Evolutionary conservation across 495 filamentous ascomycete genomes (phyloP), one percentile per base, ranked within the genome.

Genomic region (Daldinia loculata): DNA sequence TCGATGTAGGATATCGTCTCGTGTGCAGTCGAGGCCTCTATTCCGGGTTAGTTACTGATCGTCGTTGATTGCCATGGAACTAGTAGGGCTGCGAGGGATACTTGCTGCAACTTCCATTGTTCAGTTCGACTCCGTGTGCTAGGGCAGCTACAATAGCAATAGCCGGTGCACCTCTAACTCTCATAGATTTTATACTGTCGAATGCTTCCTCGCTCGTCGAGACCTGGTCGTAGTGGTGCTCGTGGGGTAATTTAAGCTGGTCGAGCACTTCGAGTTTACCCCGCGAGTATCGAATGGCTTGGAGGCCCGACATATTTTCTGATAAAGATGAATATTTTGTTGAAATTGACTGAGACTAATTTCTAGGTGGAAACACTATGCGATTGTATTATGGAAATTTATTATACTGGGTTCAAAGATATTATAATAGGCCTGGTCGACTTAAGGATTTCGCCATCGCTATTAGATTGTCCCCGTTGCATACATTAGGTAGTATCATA

Each of bases 131-230:
- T 6, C 92, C 93, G 34, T 97, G 87, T 6, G 91, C 89, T 38
- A 99, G 87, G 6, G 93, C 93, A 26, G 96, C 95, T 15, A 99
- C 95, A 59, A 99, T 98, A 36, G 96, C 95, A 75, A 99, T 99
- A 43, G 96, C 95, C 19, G 95, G 95, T 12, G 95, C 95, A 30
- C 95, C 93, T 79, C 93, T 87, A 24, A 97, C 95, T 63, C 93
- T 89, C 95, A 99, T 99, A 19, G 92, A 86, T 76, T 91, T 92
- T 77, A 99, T 99, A 56, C 93, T 92, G 78, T 94, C 87, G 86
- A 94, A 98, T 15, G 91, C 95, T 81, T 97, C 92, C 70, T 93
- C 85, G 69, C 88, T 86, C 12, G 89, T 91, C 14, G 79, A 82
- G 56, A 99, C 88, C 39, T 88, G 75, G 65, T 95, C 89, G 74